A percentile compares a stretch with the other conserved stretches of the same genome.
Conservation (phyloP, 169 alveolate species). For the Cryptosporidium viatorum region DNA sequence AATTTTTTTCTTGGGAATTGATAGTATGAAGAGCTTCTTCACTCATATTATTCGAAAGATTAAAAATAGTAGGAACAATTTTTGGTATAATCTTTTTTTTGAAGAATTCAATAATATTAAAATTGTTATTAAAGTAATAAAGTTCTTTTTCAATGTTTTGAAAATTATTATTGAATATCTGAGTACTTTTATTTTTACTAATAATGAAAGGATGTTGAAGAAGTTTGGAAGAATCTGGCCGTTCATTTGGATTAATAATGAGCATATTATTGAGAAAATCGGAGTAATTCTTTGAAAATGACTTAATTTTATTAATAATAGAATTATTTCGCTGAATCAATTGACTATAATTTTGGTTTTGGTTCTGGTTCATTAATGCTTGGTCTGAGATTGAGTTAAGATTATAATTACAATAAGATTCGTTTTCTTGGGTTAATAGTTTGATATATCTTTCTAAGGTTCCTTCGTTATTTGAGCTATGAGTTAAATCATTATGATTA, state of each 20-base stretch:
- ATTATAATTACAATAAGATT: not conserved
- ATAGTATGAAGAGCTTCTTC: not conserved
- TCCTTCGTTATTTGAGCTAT: not conserved
- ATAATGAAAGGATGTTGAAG: conserved; percentile 22
- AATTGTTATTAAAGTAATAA: conserved; percentile 20
- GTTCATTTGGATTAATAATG: not conserved
- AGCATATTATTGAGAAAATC: conserved; percentile 51
- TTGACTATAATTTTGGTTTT: not conserved
- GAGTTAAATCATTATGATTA: not conserved
- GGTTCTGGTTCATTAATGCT: not conserved
- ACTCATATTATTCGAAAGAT: not conserved
- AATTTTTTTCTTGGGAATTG: too few species aligned
- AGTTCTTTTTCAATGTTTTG: conserved; percentile 65
- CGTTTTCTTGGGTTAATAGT: not conserved
- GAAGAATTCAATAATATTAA: not conserved
- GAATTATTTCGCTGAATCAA: not conserved
- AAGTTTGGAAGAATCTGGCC: conserved; percentile 11
- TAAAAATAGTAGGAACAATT: not conserved
- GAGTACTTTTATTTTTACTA: not conserved
- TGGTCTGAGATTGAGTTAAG: not conserved
- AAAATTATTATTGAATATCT: conserved; percentile 6
- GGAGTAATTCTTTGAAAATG: conserved; percentile 22
- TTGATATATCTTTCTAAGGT: conserved; percentile 18
- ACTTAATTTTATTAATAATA: conserved; percentile 19
- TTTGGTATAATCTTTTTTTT: not conserved